These are phyloP conservation scores for Climacium dendroides DNA, from an alignment of 225 moss, liverwort and hornwort species.

Conservation along the genomic window DNA sequence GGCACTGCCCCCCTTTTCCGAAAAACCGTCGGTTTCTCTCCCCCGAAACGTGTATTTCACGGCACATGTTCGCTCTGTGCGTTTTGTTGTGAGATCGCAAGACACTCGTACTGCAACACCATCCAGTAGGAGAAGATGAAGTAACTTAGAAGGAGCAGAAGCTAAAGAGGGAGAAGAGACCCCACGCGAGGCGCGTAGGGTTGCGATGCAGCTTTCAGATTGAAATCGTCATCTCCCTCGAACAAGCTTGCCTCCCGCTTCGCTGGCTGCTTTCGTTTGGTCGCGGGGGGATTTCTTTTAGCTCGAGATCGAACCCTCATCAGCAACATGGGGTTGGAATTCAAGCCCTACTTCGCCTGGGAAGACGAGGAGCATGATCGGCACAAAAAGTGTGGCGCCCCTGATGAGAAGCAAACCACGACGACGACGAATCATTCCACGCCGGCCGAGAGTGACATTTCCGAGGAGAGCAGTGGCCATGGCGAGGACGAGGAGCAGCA, in stretches of 20 bases:
- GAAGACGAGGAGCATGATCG: conserved; percentile 30
- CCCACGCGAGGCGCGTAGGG: background rate
- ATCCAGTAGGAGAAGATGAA: background rate
- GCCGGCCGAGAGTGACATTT: conserved; percentile 10
- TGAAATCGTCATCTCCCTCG: background rate
- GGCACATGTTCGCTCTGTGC: background rate
- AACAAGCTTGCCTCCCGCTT: background rate
- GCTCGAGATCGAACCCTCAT: background rate
- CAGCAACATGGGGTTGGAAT: conserved; percentile 34
- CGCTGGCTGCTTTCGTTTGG: background rate
- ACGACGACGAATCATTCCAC: background rate
- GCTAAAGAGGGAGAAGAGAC: background rate
- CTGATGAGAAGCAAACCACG: conserved; percentile 24
- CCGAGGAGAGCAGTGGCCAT: background rate
- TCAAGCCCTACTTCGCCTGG: conserved; percentile 43
- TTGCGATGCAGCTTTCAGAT: background rate
- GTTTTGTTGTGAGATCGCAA: background rate
- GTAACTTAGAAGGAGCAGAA: background rate
- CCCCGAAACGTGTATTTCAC: background rate
- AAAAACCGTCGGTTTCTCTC: background rate
- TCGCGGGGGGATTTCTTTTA: background rate
- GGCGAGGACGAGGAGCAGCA: background rate
- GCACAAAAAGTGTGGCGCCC: background rate
- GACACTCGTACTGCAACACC: background rate
- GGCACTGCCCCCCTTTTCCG: background rate